phyloP scores from a whole-genome alignment of 106 monocot genomes.

The Platanthera zijinensis region DNA sequence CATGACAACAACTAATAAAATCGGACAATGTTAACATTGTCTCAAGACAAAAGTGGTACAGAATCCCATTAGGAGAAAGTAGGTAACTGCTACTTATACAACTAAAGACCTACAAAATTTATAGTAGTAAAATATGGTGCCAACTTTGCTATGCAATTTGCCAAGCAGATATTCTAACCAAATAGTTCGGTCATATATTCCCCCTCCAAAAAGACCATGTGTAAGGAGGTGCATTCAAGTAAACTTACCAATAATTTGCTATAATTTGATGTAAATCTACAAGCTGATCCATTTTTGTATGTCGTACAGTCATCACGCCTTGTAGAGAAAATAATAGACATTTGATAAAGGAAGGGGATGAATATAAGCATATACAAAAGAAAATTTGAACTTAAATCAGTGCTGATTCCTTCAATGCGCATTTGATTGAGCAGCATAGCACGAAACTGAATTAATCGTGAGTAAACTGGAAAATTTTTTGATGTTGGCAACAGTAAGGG shows the following conservation, averaged over 20 bases:
- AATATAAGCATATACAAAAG: not conserved
- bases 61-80: not conserved
- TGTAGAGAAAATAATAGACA: too few species aligned
- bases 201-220: not conserved
- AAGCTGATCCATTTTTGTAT: not conserved
- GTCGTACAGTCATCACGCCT: not conserved
- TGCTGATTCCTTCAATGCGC: not conserved
- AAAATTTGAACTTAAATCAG: not conserved
- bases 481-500: too few species aligned
- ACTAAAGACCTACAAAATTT: not conserved
- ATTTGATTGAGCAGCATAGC: not conserved
- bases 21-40: not conserved
- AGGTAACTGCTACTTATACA: not conserved
- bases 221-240: not conserved
- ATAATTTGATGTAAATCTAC: not conserved
- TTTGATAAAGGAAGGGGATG: not conserved
- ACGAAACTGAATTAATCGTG: not conserved
- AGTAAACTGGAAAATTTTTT: too few species aligned
- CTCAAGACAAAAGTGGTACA: not conserved
- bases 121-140: not conserved
- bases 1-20: not conserved
- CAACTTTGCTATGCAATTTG: not conserved
- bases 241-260: not conserved
- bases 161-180: not conserved
- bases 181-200: not conserved